Percentiles rank a stretch among this genome's conserved stretches.
These are phyloP conservation scores for Dryas alaskensis DNA, from an alignment of 306 rosid genomes.

Conservation along the genomic window DNA sequence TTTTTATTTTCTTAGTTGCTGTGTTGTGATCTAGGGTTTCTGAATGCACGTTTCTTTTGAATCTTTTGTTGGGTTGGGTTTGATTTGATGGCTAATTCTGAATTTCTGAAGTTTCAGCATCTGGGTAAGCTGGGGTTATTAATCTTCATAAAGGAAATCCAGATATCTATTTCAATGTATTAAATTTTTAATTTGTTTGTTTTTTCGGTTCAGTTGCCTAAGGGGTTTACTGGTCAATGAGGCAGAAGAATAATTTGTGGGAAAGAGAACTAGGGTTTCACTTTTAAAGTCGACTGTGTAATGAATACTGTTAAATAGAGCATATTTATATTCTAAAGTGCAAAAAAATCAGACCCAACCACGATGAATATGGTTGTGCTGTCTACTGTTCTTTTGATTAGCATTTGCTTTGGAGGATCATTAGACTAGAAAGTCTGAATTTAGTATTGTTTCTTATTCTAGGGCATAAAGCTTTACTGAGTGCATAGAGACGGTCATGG, in stretches of 20 bases:
- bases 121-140: not conserved
- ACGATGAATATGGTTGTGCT: not conserved
- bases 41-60: no score
- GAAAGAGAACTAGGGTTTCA: slow-evolving; percentile 1
- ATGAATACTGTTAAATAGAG: not conserved
- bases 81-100: slow-evolving; percentile 15
- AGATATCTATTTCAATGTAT: not conserved
- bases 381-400: not conserved
- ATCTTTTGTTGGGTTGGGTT: slow-evolving; percentile 13
- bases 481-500: slow-evolving; percentile 37
- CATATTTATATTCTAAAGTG: not conserved
- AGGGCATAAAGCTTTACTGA: slow-evolving; percentile 22
- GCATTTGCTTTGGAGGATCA: not conserved
- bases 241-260: not conserved
- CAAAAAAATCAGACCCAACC: not conserved
- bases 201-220: not conserved
- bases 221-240: not conserved
- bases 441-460: slow-evolving; percentile 10
- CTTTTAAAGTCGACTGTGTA: not conserved
- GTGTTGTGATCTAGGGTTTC: slow-evolving; percentile 9
- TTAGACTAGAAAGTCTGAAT: slow-evolving; percentile 8
- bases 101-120: not conserved
- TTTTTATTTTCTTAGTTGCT: not conserved
- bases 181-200: not conserved
- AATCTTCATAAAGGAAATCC: not conserved